phyloP scores from a whole-genome alignment of 1,284 basidiomycete species.

The Sutorius eximius region DNA sequence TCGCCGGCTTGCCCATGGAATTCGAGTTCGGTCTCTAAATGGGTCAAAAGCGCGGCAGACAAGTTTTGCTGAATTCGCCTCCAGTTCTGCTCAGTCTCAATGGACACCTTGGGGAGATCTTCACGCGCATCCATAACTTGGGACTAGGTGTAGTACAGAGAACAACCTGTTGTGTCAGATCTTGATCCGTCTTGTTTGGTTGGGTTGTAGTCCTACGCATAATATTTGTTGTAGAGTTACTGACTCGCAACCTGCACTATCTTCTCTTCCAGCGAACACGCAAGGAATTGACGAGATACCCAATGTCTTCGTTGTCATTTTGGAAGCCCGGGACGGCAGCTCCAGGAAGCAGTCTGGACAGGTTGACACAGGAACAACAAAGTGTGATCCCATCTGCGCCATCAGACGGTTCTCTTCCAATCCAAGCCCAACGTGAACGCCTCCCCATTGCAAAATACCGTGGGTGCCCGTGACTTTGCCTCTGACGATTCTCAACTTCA shows the following conservation, averaged over 20 bases:
- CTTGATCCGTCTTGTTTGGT: slow-evolving; percentile 15
- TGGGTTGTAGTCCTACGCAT: not conserved
- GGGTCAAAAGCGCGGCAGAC: slow-evolving; percentile 42
- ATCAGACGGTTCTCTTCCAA: slow-evolving; percentile 53
- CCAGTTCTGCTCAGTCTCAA: slow-evolving; percentile 65
- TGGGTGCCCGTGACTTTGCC: slow-evolving; percentile 36
- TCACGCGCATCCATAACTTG: slow-evolving; percentile 42
- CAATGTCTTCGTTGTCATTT: slow-evolving; percentile 55
- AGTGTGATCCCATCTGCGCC: slow-evolving; percentile 67
- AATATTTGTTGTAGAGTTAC: no score
- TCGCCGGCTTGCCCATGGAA: slow-evolving; percentile 36
- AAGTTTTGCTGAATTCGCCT: slow-evolving; percentile 54
- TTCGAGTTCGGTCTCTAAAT: slow-evolving; percentile 46
- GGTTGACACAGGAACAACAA: slow-evolving; percentile 75
- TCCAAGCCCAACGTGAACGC: slow-evolving; percentile 74
- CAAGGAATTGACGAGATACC: not conserved
- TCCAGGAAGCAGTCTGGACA: slow-evolving; percentile 87
- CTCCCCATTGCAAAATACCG: slow-evolving; percentile 90
- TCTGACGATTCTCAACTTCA: not conserved
- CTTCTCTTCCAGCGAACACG: no score
- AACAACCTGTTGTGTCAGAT: not conserved
- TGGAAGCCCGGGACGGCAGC: slow-evolving; percentile 84
- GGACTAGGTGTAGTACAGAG: no score
- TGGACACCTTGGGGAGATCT: slow-evolving; percentile 62
- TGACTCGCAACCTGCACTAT: no score